These are phyloP conservation scores for Fusarium sterilihyphosum DNA, from an alignment of 2,329 filamentous ascomycete species.

Conservation along the genomic window DNA sequence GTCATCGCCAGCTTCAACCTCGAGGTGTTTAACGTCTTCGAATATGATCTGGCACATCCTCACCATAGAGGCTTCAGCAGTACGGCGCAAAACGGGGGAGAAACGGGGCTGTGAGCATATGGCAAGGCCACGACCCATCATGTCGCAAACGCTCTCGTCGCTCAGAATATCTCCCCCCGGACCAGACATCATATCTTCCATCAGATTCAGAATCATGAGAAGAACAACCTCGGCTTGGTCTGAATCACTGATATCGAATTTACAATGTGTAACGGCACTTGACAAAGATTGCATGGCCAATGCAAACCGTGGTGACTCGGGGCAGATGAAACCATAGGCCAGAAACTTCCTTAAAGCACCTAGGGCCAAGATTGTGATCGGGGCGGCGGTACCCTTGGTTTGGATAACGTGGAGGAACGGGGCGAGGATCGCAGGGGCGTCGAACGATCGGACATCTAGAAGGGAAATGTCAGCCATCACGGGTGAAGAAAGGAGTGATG, in stretches of 20 bases:
- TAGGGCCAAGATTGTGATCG: conserved; percentile 93
- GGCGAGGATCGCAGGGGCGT: conserved; percentile 87
- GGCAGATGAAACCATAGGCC: conserved; percentile 89
- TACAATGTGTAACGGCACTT: conserved; percentile 94
- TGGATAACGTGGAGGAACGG: conserved; percentile 97
- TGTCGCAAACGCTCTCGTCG: conserved; percentile 97
- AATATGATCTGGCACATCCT: conserved; percentile 99
- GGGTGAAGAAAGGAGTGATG: background rate
- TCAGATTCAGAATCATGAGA: conserved; percentile 91
- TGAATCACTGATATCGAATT: conserved; percentile 96
- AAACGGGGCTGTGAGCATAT: conserved; percentile 96
- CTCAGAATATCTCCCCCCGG: conserved; percentile 93
- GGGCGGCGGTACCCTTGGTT: conserved; percentile 93
- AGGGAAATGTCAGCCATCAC: conserved; percentile 19
- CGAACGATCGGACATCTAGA: conserved; percentile 86
- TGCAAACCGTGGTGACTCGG: conserved; percentile 84
- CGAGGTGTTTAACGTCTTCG: conserved; percentile 87
- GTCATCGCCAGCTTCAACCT: conserved; percentile 74
- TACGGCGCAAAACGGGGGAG: conserved; percentile 88
- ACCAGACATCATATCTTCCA: conserved; percentile 98
- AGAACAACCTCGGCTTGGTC: conserved; percentile 95
- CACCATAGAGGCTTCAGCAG: conserved; percentile 96
- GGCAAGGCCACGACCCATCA: conserved; percentile 98
- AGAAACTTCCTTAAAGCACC: conserved; percentile 97
- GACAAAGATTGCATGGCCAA: conserved; percentile 95